These are phyloP conservation scores for Schizosaccharomyces lindneri DNA, from an alignment of 805 yeast species.

Conservation along the genomic window DNA sequence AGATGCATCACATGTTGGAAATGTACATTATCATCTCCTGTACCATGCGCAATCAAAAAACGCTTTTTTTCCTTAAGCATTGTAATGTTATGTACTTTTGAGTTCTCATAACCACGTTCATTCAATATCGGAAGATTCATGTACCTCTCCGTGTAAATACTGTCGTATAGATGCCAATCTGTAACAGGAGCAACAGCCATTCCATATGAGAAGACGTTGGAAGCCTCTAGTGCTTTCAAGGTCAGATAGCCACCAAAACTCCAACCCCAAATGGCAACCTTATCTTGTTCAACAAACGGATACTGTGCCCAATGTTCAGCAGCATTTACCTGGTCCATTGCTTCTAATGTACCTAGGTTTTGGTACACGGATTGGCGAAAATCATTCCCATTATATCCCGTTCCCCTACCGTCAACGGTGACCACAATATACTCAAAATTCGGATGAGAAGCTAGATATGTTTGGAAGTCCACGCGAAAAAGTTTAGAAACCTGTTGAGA, in stretches of 20 bases:
- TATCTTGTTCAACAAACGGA: slow-evolving; percentile 37
- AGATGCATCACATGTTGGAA: slow-evolving; percentile 66
- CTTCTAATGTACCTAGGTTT: slow-evolving; percentile 58
- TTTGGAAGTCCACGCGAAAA: slow-evolving; percentile 41
- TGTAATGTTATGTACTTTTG: slow-evolving; percentile 32
- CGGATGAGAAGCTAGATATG: slow-evolving; percentile 36
- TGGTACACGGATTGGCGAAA: slow-evolving; percentile 66
- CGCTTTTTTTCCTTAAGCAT: slow-evolving; percentile 33
- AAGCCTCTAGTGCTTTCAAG: slow-evolving; percentile 65
- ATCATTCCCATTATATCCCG: slow-evolving; percentile 62
- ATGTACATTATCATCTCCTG: slow-evolving; percentile 95
- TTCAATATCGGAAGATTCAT: slow-evolving; percentile 65
- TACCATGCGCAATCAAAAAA: slow-evolving; percentile 79
- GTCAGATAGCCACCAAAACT: slow-evolving; percentile 91
- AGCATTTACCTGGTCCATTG: slow-evolving; percentile 64
- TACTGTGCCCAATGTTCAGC: slow-evolving; percentile 45
- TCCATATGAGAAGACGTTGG: slow-evolving; percentile 68
- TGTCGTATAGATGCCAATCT: slow-evolving; percentile 58
- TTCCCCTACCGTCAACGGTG: slow-evolving; percentile 91
- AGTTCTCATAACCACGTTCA: slow-evolving; percentile 29
- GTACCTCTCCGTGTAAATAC: slow-evolving; percentile 83
- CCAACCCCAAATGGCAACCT: slow-evolving; percentile 93
- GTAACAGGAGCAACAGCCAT: slow-evolving; percentile 88
- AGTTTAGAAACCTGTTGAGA: slow-evolving; percentile 53
- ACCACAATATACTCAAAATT: slow-evolving; percentile 32